Base-by-base conservation (phyloP, 768 basidiomycete genomes). In the Lyophyllum semitale region DNA sequence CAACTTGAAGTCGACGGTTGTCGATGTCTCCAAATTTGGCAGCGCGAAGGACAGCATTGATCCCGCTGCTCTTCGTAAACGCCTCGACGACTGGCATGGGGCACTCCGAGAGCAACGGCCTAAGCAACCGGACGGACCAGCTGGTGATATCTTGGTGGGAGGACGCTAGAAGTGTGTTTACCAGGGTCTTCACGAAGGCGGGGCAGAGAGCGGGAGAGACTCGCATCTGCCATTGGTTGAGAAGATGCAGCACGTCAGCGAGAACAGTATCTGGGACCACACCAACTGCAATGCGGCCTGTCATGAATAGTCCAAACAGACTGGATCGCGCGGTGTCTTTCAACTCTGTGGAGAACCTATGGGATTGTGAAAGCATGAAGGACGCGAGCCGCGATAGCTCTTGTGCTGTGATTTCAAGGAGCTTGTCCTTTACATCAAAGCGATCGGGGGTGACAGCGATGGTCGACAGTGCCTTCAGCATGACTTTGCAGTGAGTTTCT, bases 1-100 rank as follows among this genome's bases (percentile, higher is more conserved):
- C 72, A 30, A 74, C 65, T 48, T 76, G 74, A 5, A 77, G 69
- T 32, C 71, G 67, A 15, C 72, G 68, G 55, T 71, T 73, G 54
- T 72, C 73, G 9, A 67, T 68, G 37, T 67, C 71, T 1, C 73
- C 73, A 12, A 60, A 61, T 40, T 65, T 67, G 4, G 74, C 70
- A 20, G 68, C 64, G 2, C 71, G 68, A 5, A 77, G 62, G 15
- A 77, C 62, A 15, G 68, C 66, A 12, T 66, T 53, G n/a, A 76
- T 62, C 15, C 75, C 76, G 45, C 71, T 64, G 23, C 62, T 64
- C 5, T 69, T 67, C 7, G 67, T 64, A 40, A 76, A 76, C 0
- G 68, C 66, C 27, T 68, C 53, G 32, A 69, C 47, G 1, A 71
- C 67, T 1, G 62, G 30, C 15, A 64, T 46, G 7, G 68, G 63